These are phyloP conservation scores for Lactarius quietus DNA, from an alignment of 768 basidiomycete genomes.

Conservation along the genomic window DNA sequence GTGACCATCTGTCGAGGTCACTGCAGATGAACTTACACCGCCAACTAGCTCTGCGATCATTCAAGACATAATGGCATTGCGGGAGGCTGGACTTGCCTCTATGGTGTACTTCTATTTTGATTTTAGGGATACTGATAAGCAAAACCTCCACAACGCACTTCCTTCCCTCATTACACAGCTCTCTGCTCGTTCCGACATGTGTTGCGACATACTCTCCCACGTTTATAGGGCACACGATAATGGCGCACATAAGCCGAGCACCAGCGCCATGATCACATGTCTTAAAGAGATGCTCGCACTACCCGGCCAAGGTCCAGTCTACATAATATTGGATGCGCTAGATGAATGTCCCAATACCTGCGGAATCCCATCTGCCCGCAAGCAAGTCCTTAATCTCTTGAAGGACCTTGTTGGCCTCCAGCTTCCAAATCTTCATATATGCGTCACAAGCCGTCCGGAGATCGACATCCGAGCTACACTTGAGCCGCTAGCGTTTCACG, in stretches of 20 bases:
- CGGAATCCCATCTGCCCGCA: not conserved
- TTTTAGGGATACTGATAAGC: not conserved
- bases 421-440: not conserved
- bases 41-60: constrained; percentile 1
- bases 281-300: not conserved
- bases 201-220: not conserved
- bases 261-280: not conserved
- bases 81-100: not conserved
- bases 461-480: not conserved
- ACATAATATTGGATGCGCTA: not conserved
- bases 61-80: not conserved
- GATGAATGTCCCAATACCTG: not conserved
- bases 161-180: not conserved
- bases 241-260: not conserved
- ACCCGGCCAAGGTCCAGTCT: not conserved
- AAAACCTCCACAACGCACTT: not conserved
- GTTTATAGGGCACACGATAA: not conserved
- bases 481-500: not conserved
- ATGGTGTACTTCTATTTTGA: not conserved
- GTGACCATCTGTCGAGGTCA: not conserved
- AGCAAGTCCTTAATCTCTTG: not conserved
- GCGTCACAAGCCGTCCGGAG: not conserved
- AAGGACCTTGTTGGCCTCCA: not conserved
- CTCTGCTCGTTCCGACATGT: not conserved
- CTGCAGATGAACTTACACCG: not conserved